Evolutionary conservation across 176 grass and related monocot genomes (phyloP).

Genomic region (Leersia perrieri): DNA sequence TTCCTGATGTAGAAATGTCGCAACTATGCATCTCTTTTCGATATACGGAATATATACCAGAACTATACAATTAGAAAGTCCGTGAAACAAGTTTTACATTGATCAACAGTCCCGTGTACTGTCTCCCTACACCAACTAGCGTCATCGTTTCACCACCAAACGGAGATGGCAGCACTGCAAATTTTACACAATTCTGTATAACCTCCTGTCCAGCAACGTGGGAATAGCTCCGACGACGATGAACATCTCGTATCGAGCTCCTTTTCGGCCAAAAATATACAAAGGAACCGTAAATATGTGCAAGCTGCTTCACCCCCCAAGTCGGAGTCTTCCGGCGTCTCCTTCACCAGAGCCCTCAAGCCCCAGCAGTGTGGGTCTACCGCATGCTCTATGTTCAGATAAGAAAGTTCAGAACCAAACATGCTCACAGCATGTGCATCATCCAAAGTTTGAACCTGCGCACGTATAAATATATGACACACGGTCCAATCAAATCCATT

Average conservation of each 20-base stretch:
- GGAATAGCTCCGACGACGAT: constrained; percentile 9
- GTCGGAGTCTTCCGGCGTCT: background rate
- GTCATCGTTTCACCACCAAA: background rate
- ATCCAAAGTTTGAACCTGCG: constrained; percentile 84
- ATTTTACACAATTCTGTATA: constrained; percentile 23
- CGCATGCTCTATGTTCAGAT: background rate
- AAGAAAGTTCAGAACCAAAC: background rate
- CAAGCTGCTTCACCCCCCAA: background rate
- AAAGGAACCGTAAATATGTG: constrained; percentile 39
- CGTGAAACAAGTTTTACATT: background rate
- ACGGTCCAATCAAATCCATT: constrained; percentile 72
- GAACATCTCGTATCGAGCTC: background rate
- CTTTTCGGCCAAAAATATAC: constrained; percentile 39
- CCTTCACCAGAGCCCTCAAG: constrained; percentile 26
- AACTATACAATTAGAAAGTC: constrained; percentile 21
- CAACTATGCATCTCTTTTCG: too few species aligned
- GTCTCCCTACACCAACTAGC: constrained; percentile 1
- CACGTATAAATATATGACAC: constrained; percentile 82
- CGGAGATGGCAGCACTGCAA: constrained; percentile 20
- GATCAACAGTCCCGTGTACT: constrained; percentile 2
- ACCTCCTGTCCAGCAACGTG: constrained; percentile 24
- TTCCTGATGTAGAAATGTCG: too few species aligned
- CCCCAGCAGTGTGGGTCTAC: constrained; percentile 43
- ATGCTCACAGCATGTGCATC: constrained; percentile 76
- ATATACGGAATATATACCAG: background rate